phyloP scores from a whole-genome alignment of 352 stramenopile genomes.

The Phytophthora sojae region DNA sequence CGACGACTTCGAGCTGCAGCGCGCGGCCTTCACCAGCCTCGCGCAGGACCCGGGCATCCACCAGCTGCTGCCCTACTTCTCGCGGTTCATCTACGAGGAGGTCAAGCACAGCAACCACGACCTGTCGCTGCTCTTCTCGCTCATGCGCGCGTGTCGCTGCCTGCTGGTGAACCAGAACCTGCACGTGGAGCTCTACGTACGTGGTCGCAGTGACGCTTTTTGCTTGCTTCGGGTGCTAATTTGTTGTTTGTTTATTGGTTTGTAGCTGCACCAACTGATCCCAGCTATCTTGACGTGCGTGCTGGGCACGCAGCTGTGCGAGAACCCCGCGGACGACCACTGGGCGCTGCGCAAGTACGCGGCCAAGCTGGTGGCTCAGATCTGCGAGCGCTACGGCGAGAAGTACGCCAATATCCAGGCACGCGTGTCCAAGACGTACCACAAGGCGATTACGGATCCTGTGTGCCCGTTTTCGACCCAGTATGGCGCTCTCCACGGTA shows the following conservation, averaged over 20 bases:
- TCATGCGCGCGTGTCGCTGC: slow-evolving; percentile 91
- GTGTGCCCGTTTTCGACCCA: slow-evolving; percentile 87
- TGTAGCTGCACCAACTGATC: slow-evolving; percentile 93
- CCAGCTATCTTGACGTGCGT: slow-evolving; percentile 94
- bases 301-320: slow-evolving; percentile 90
- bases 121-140: slow-evolving; percentile 75
- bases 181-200: slow-evolving; percentile 94
- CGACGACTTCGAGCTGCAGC: slow-evolving; percentile 76
- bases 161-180: slow-evolving; percentile 92
- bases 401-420: slow-evolving; percentile 94
- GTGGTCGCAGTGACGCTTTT: slow-evolving; percentile 17
- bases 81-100: slow-evolving; percentile 89
- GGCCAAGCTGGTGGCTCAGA: slow-evolving; percentile 81
- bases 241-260: not conserved
- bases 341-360: slow-evolving; percentile 92
- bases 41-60: slow-evolving; percentile 89
- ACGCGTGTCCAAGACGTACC: slow-evolving; percentile 92
- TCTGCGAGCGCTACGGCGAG: slow-evolving; percentile 87
- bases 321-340: slow-evolving; percentile 88
- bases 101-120: slow-evolving; percentile 88
- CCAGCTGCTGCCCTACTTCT: slow-evolving; percentile 91
- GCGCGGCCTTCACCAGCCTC: slow-evolving; percentile 81
- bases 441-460: slow-evolving; percentile 85
- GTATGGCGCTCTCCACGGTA: slow-evolving; percentile 93
- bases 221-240: not conserved